phyloP scores from a whole-genome alignment of 2,329 filamentous ascomycete genomes.

The Stenocarpella maydis region DNA sequence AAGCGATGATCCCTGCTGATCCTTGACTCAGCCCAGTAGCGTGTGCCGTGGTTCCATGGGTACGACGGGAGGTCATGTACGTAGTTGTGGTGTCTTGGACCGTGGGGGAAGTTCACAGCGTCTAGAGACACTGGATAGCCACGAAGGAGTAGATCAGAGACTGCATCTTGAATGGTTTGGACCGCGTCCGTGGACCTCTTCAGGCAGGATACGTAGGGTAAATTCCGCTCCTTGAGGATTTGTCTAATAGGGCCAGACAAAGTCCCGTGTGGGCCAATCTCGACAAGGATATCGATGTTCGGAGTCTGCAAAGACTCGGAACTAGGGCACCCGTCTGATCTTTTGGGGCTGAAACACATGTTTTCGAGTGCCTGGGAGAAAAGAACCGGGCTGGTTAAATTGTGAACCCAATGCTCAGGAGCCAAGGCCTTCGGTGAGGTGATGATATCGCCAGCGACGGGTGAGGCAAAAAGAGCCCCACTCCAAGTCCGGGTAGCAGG shows the following conservation, averaged over 20 bases:
- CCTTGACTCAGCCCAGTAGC: slow-evolving; percentile 50
- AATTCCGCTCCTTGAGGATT: slow-evolving; percentile 32
- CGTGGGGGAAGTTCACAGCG: slow-evolving; percentile 41
- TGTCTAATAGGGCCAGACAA: slow-evolving; percentile 42
- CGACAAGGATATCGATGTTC: slow-evolving; percentile 38
- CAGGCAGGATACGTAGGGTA: background rate
- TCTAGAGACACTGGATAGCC: background rate
- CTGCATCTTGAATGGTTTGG: background rate
- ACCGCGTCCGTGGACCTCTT: background rate
- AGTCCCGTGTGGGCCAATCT: slow-evolving; percentile 42
- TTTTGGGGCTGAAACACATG: no score
- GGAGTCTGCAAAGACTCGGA: background rate
- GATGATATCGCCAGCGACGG: background rate
- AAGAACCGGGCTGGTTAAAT: background rate
- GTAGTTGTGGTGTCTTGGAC: no score
- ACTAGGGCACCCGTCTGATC: no score
- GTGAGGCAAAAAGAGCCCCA: background rate
- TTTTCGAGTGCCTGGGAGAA: background rate
- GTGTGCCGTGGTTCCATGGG: slow-evolving; percentile 54
- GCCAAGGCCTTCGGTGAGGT: background rate
- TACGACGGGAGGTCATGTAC: slow-evolving; percentile 55
- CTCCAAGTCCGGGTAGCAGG: no score
- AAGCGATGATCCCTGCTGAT: slow-evolving; percentile 46
- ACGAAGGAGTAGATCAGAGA: background rate
- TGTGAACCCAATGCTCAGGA: background rate